Percentiles rank a stretch among this genome's conserved stretches.
Conservation (phyloP, 1,284 basidiomycete species). For the Ustilago sp. region DNA sequence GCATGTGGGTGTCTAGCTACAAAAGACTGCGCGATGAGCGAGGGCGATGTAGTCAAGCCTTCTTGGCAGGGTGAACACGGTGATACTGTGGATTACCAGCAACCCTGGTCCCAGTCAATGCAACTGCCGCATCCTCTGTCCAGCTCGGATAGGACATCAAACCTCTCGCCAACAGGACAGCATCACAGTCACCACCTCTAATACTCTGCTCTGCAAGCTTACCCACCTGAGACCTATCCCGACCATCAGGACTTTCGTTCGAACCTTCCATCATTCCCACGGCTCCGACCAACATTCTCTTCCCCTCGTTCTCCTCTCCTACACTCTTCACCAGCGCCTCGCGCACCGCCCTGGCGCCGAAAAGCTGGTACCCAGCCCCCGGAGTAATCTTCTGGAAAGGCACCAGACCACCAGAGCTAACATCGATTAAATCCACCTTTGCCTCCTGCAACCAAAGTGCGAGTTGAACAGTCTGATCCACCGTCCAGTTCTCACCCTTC, state of each 20-base stretch:
- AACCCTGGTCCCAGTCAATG: constrained; percentile 42
- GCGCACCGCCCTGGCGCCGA: constrained; percentile 50
- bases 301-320: constrained; percentile 5
- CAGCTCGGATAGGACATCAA: constrained; percentile 60
- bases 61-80: constrained; percentile 43
- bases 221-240: constrained; percentile 45
- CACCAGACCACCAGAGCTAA: constrained; percentile 60
- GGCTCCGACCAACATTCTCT: constrained; percentile 56
- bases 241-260: constrained; percentile 27
- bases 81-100: constrained; percentile 62
- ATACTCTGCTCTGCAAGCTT: constrained; percentile 59
- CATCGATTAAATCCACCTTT: constrained; percentile 65
- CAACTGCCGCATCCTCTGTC: constrained; percentile 48
- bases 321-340: constrained; percentile 32
- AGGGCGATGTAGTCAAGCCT: constrained; percentile 1
- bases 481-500: constrained; percentile 54
- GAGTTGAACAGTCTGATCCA: constrained; percentile 56
- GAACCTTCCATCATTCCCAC: constrained; percentile 65
- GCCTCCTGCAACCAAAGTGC: constrained; percentile 53
- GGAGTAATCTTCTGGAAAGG: constrained; percentile 52
- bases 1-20: not conserved
- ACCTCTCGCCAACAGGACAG: constrained; percentile 58
- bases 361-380: constrained; percentile 63
- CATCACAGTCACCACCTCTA: constrained; percentile 47
- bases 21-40: not conserved